Percentiles rank a stretch among this genome's conserved stretches.
Evolutionary conservation across 495 filamentous ascomycete genomes (phyloP).

Genomic region (Hyaloscypha hepaticicola): DNA sequence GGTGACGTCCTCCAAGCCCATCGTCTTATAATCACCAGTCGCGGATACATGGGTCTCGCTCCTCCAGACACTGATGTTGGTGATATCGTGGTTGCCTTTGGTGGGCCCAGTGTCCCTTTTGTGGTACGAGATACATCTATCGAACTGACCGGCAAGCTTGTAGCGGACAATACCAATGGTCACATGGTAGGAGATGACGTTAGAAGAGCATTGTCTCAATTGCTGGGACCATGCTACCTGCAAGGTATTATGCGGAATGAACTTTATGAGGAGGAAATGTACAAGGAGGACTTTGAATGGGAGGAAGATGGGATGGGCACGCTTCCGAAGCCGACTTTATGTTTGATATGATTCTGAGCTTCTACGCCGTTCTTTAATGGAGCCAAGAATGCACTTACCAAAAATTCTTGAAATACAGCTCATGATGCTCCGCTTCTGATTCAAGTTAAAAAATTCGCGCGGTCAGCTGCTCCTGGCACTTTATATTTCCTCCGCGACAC

Average conservation of each 20-base stretch:
- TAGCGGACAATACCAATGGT: neutral
- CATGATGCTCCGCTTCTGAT: no score
- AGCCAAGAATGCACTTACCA: no score
- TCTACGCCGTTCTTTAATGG: no score
- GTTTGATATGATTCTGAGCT: no score
- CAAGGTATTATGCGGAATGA: neutral
- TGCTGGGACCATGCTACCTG: neutral
- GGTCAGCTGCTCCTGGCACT: no score
- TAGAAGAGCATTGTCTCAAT: neutral
- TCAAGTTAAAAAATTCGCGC: no score
- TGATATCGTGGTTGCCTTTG: neutral
- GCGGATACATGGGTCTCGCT: slow-evolving; percentile 2
- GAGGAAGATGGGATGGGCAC: no score
- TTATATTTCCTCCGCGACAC: no score
- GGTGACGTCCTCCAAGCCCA: slow-evolving; percentile 1
- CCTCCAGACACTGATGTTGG: neutral
- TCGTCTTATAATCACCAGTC: neutral
- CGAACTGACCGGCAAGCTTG: neutral
- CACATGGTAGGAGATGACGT: neutral
- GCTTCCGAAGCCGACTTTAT: no score
- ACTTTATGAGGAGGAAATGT: no score
- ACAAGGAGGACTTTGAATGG: no score
- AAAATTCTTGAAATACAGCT: no score
- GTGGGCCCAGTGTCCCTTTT: neutral
- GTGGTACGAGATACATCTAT: neutral